A percentile compares a stretch with the other conserved stretches of the same genome.
Conservation (phyloP, 1,139 yeast species). For the Pneumocystis murina region DNA sequence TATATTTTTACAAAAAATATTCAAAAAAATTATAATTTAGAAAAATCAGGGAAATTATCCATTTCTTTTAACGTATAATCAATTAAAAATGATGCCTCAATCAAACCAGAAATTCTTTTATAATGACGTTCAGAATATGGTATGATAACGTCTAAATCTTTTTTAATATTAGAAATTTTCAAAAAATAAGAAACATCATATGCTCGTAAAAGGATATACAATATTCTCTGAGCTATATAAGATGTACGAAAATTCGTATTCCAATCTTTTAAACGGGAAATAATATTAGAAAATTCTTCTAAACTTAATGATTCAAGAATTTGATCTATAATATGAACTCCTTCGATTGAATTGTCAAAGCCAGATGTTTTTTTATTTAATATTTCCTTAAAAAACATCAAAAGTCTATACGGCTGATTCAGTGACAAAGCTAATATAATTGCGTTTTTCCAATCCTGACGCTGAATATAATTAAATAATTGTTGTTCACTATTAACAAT, state of each 20-base stretch:
- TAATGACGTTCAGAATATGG: conserved; percentile 85
- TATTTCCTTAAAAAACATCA: conserved; percentile 50
- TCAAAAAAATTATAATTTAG: not conserved
- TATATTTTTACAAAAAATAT: not conserved
- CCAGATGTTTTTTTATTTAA: conserved; percentile 22
- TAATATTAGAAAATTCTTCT: conserved; percentile 44
- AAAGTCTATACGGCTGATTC: conserved; percentile 74
- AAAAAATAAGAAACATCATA: conserved; percentile 42
- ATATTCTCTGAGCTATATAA: conserved; percentile 60
- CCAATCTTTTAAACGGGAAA: conserved; percentile 83
- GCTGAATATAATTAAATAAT: conserved; percentile 52
- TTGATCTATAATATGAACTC: conserved; percentile 48
- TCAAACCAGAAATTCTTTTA: conserved; percentile 54
- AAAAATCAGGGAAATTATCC: conserved; percentile 18
- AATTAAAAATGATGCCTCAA: conserved; percentile 70
- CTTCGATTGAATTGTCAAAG: conserved; percentile 39
- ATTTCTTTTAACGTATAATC: conserved; percentile 69
- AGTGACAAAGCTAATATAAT: conserved; percentile 69
- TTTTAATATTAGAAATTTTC: conserved; percentile 53
- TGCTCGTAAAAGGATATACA: conserved; percentile 46
- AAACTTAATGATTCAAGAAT: conserved; percentile 44
- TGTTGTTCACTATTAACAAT: conserved; percentile 42
- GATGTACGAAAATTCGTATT: conserved; percentile 76
- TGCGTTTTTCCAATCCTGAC: conserved; percentile 76
- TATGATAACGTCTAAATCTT: conserved; percentile 52